A percentile compares a stretch with the other conserved stretches of the same genome.
Evolutionary conservation across 768 basidiomycete species (phyloP).

Genomic region (Termitomyces sp.): DNA sequence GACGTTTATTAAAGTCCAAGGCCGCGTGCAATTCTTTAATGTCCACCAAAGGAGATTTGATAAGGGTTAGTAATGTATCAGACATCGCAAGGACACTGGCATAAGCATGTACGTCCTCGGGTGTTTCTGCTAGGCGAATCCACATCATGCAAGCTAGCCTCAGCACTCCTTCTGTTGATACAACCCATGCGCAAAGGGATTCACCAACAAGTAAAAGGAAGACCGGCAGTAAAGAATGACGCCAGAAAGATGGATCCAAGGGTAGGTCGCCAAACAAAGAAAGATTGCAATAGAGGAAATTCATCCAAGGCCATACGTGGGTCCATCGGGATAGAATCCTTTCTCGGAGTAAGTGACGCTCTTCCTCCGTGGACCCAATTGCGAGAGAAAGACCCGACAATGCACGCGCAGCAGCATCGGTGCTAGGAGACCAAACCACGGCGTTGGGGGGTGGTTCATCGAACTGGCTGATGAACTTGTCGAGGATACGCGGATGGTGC

Average conservation of each 20-base stretch:
- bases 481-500: neutral
- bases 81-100: neutral
- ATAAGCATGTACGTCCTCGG: neutral
- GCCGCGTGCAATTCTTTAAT: neutral
- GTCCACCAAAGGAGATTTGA: neutral
- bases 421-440: neutral
- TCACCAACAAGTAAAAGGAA: neutral
- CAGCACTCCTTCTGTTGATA: neutral
- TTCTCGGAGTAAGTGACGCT: neutral
- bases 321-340: neutral
- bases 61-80: neutral
- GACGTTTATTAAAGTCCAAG: neutral
- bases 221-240: neutral
- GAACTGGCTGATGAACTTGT: neutral
- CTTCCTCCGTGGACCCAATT: neutral
- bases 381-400: neutral
- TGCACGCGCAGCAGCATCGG: neutral
- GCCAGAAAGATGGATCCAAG: neutral
- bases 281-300: neutral
- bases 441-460: neutral
- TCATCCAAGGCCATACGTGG: neutral
- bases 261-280: neutral
- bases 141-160: neutral
- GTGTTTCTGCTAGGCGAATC: neutral
- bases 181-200: neutral